Base-by-base conservation (phyloP, 345 rosid genomes). In the Eucalyptus polyanthemos region DNA sequence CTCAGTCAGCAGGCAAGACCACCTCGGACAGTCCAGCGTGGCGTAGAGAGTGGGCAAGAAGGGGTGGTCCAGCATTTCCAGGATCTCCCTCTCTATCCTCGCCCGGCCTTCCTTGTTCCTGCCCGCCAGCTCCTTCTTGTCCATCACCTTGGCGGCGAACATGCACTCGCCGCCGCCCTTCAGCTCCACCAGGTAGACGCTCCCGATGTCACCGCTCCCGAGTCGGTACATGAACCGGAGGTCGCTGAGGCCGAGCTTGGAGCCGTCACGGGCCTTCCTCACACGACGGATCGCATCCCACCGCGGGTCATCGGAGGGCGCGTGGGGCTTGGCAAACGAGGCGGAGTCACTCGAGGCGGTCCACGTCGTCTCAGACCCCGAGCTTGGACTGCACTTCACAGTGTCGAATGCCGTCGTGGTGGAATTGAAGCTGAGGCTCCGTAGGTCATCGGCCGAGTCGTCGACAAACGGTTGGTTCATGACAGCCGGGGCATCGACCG, bases 161-260 rank as follows among this genome's bases (percentile, higher is more conserved):
- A 94, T 89, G 92, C 97, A 93, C 13, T 92, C 95, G 6, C 91
- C 88, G n/a, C 91, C 91, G 13, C 91, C 94, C 93, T 92, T 96
- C 14, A 96, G 90, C 90, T 94, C 94, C 85, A 93, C 98, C 8
- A 97, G 95, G 92, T 86, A 86, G 13, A 86, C 99, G 86, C 96
- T 96, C 88, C 99, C 98, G 13, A 97, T 95, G 92, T 97, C 99
- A 21, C 99, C 99, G 72, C 98, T 94, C n/a, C 99, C 99, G 29
- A 97, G 93, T 47, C 97, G 93, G 88, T 94, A 93, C 51, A 96
- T 51, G 62, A 97, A 93, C 29, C 96, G 95, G 53, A 97, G 92
- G 91, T 95, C 94, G 60, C 89, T 88, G 47, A 96, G 92, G 34
- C 95, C 92, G 29, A 95, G 90, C 88, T 88, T 81, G 29, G 90